These are phyloP conservation scores for Carex cristatella DNA, from an alignment of 176 grass and related monocot species.

Conservation along the genomic window DNA sequence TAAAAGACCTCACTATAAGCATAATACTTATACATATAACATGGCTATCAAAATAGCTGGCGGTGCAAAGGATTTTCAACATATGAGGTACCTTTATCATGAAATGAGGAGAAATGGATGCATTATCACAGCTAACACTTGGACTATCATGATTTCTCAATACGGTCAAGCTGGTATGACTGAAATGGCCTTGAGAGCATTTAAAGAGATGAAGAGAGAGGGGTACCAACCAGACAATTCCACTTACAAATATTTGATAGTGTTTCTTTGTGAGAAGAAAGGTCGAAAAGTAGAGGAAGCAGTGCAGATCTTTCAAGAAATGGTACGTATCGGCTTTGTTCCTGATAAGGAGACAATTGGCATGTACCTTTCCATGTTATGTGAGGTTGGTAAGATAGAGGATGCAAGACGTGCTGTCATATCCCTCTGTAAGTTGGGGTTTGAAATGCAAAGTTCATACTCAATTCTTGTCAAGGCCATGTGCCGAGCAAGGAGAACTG, in stretches of 20 bases:
- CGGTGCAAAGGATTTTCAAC: constrained; percentile 73
- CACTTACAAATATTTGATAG: constrained; percentile 63
- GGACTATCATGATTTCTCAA: constrained; percentile 79
- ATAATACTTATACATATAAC: constrained; percentile 57
- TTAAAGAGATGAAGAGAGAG: constrained; percentile 54
- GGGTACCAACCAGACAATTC: constrained; percentile 43
- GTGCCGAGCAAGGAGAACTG: constrained; percentile 50
- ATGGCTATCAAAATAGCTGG: constrained; percentile 82
- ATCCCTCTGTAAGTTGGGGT: constrained; percentile 54
- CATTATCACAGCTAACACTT: constrained; percentile 51
- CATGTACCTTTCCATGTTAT: constrained; percentile 62
- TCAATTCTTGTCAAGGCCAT: constrained; percentile 66
- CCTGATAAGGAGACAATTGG: constrained; percentile 41
- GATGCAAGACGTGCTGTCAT: constrained; percentile 46
- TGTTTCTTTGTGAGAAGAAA: constrained; percentile 65
- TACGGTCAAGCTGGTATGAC: constrained; percentile 81
- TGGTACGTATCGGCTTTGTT: constrained; percentile 42
- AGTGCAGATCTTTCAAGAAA: constrained; percentile 69
- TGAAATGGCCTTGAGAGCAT: constrained; percentile 50
- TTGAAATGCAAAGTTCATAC: constrained; percentile 43
- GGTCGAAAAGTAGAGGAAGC: constrained; percentile 60
- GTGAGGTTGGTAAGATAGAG: constrained; percentile 50
- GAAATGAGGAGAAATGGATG: constrained; percentile 61
- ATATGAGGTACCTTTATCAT: constrained; percentile 72
- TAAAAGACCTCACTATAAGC: constrained; percentile 39